phyloP scores from a whole-genome alignment of 2,329 filamentous ascomycete species.

The Byssoonygena ceratinophila region DNA sequence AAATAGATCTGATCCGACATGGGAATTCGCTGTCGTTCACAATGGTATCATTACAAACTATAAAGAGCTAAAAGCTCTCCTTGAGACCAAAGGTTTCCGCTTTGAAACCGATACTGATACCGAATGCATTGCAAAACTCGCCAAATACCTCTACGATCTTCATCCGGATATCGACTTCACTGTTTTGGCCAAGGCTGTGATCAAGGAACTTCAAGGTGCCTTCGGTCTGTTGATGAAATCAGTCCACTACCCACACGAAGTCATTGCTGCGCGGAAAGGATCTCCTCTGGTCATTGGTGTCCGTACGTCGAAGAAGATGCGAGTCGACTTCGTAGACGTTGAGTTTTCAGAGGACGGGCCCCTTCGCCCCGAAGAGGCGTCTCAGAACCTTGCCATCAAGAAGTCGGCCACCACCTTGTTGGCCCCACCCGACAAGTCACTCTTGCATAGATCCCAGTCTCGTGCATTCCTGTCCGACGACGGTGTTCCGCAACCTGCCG shows the following conservation, averaged over 20 bases:
- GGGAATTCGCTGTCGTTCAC: constrained; percentile 96
- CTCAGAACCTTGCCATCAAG: constrained; percentile 94
- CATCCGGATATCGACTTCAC: constrained; percentile 93
- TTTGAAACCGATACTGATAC: constrained; percentile 99
- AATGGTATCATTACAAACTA: constrained; percentile 99
- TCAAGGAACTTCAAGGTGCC: constrained; percentile 94
- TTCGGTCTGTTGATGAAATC: constrained; percentile 98
- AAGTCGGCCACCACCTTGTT: constrained; percentile 67
- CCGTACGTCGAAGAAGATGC: constrained; percentile 96
- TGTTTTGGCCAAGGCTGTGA: constrained; percentile 90
- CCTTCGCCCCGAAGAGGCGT: constrained; percentile 84
- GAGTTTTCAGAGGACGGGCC: constrained; percentile 86
- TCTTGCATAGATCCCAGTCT: constrained; percentile 95
- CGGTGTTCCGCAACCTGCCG: constrained; percentile 91
- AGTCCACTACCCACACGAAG: constrained; percentile 94
- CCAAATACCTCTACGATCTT: constrained; percentile 95
- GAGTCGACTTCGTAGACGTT: constrained; percentile 99
- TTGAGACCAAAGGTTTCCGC: constrained; percentile 88
- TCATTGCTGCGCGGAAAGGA: constrained; percentile 95
- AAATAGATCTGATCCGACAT: constrained; percentile 73
- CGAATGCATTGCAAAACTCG: constrained; percentile 97
- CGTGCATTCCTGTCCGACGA: constrained; percentile 98
- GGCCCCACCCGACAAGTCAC: constrained; percentile 89
- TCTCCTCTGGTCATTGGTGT: constrained; percentile 96
- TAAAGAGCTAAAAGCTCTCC: constrained; percentile 93